A percentile compares a stretch with the other conserved stretches of the same genome.
Conservation (phyloP, 176 grass and related monocot species). For the Urochloa ruziziensis region DNA sequence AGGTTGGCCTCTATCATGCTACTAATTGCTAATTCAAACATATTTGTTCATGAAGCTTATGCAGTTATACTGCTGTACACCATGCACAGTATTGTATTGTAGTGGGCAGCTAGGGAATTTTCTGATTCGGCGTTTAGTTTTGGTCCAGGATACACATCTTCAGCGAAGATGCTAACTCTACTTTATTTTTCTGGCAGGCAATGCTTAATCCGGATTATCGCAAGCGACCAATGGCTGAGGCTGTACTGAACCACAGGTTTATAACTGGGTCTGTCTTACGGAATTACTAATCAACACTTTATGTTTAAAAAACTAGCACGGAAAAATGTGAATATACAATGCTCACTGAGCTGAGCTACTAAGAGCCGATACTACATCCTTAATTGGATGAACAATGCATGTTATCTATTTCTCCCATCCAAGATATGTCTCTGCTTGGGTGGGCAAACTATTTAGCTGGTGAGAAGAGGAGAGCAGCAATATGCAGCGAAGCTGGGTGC, state of each 20-base stretch:
- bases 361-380: background rate
- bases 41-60: background rate
- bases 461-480: no score
- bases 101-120: background rate
- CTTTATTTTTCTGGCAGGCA: conserved; percentile 45
- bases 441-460: background rate
- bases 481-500: background rate
- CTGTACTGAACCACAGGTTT: conserved; percentile 90
- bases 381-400: background rate
- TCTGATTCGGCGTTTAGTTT: background rate
- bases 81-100: background rate
- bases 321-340: background rate
- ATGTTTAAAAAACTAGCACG: background rate
- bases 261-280: conserved; percentile 56
- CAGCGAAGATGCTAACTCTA: background rate
- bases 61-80: background rate
- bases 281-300: conserved; percentile 17
- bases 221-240: conserved; percentile 65
- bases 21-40: background rate
- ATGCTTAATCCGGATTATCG: conserved; percentile 90
- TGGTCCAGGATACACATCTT: background rate
- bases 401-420: background rate
- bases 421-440: background rate
- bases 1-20: conserved; percentile 45
- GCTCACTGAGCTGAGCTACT: background rate